A percentile compares a stretch with the other conserved stretches of the same genome.
These are phyloP conservation scores for Gloeophyllum trabeum DNA, from an alignment of 768 basidiomycete genomes.

Conservation along the genomic window DNA sequence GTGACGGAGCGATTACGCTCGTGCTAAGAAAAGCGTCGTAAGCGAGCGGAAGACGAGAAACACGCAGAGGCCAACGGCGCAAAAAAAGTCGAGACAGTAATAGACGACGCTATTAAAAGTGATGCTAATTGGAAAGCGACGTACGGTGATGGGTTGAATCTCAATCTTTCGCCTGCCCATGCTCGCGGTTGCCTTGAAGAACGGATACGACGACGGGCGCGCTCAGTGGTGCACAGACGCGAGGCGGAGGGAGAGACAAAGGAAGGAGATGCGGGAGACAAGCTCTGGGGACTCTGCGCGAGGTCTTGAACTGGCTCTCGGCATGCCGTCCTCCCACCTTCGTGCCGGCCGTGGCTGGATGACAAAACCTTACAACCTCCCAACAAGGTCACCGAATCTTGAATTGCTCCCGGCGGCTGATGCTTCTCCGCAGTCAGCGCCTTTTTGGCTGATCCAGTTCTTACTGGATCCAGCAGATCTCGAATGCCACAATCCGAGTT, in stretches of 20 bases:
- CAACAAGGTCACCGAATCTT: no score
- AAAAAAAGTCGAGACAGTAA: conserved; percentile 8
- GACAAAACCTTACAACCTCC: no score
- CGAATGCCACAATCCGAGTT: no score
- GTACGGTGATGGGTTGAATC: conserved; percentile 68
- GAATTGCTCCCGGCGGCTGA: no score
- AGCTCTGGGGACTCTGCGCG: neutral
- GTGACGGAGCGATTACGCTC: conserved; percentile 88
- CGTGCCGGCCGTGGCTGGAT: no score
- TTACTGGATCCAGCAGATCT: no score
- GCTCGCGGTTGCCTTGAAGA: neutral
- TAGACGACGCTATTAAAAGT: conserved; percentile 18
- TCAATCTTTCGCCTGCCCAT: conserved; percentile 75
- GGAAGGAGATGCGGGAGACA: neutral
- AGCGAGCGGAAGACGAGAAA: conserved; percentile 20
- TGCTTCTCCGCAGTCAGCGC: no score
- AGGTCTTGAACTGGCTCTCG: neutral
- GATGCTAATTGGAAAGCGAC: conserved; percentile 7
- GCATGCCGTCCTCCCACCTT: neutral
- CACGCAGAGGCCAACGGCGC: conserved; percentile 8
- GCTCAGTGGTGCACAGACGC: neutral
- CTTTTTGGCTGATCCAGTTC: no score
- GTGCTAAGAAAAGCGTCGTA: conserved; percentile 49
- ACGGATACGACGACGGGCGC: neutral
- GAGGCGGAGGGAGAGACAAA: neutral